Evolutionary conservation across 352 stramenopile species (phyloP), one percentile per base, ranked within the genome.

Genomic region (Blastocystis sp.): DNA sequence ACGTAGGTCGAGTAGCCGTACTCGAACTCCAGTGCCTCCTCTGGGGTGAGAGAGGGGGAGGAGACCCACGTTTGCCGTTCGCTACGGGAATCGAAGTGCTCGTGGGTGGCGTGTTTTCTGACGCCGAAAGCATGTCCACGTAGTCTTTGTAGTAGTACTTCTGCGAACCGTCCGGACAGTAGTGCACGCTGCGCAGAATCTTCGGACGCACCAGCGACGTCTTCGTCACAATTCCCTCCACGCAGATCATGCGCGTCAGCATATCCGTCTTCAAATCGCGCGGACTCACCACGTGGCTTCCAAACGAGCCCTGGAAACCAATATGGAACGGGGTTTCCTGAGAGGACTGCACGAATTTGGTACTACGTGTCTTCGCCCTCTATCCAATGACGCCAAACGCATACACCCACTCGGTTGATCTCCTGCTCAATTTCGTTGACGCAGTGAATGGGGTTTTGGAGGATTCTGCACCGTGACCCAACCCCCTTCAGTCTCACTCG

Each of bases 141-240:
- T 69, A 84, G 34, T 73, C 54, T 24, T 84, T 73, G 56, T 73
- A 84, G 34, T 84, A 84, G 27, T 54, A 84, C 49, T 84, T 84
- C 46, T 71, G 7, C 16, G n/a, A 29, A 8, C 59, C 73, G 18
- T 64, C 91, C 36, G 94, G 94, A 89, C 96, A 98, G 89, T 97
- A 99, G 87, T 99, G 97, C 7, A 99, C 93, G 75, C 54, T 73
- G n/a, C 73, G 73, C 27, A 73, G 54, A 57, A 84, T 73, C 90
- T 99, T 99, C 11, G 97, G 96, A 69, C 96, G 94, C 77, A 99
- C 93, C 1, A 93, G 90, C 11, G 94, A 96, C 90, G 93, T 95
- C 89, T 98, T 98, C 18, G 96, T 98, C 29, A 98, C 95, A 78
- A 99, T 98, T 16, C 97, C 96, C 87, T 99, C 95, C 0, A 99